Evolutionary conservation across 2,329 filamentous ascomycete genomes (phyloP).

Genomic region (Aspergillus carbonarius): DNA sequence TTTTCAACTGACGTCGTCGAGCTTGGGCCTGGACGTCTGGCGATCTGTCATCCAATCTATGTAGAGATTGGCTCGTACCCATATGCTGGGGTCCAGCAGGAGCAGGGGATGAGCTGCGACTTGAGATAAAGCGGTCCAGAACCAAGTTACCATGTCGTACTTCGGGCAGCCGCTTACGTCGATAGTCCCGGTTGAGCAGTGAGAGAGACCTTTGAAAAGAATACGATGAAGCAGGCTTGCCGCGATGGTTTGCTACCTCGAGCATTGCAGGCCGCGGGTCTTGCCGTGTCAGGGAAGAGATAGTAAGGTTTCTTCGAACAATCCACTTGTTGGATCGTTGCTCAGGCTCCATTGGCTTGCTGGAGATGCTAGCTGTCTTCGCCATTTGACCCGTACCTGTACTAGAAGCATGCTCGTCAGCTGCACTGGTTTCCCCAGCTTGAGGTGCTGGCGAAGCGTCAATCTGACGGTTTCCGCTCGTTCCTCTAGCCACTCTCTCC

Average conservation of each 20-base stretch:
- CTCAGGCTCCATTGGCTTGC: conserved; percentile 13
- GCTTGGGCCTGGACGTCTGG: conserved; percentile 4
- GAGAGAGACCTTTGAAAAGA: conserved; percentile 35
- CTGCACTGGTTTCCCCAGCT: conserved; percentile 4
- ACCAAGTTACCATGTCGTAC: conserved; percentile 27
- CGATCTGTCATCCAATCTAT: conserved; percentile 11
- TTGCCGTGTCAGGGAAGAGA: conserved; percentile 38
- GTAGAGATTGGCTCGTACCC: not conserved
- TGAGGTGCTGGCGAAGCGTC: not conserved
- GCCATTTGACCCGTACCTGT: not conserved
- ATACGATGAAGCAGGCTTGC: conserved; percentile 17
- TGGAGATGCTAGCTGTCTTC: not conserved
- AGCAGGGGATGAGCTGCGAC: conserved; percentile 11
- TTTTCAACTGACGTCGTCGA: conserved; percentile 30
- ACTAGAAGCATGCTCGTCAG: conserved; percentile 5
- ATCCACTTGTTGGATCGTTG: conserved; percentile 34
- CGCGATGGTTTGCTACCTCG: conserved; percentile 25
- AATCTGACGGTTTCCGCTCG: not conserved
- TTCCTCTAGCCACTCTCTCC: conserved; percentile 3
- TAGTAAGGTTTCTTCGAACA: conserved; percentile 32
- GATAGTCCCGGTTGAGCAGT: conserved; percentile 32
- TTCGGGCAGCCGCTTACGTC: conserved; percentile 18
- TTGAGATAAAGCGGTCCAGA: conserved; percentile 38
- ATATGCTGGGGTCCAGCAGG: not conserved
- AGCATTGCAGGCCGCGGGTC: conserved; percentile 36